These are phyloP conservation scores for Rosa persica DNA, from an alignment of 306 rosid species.

Conservation along the genomic window DNA sequence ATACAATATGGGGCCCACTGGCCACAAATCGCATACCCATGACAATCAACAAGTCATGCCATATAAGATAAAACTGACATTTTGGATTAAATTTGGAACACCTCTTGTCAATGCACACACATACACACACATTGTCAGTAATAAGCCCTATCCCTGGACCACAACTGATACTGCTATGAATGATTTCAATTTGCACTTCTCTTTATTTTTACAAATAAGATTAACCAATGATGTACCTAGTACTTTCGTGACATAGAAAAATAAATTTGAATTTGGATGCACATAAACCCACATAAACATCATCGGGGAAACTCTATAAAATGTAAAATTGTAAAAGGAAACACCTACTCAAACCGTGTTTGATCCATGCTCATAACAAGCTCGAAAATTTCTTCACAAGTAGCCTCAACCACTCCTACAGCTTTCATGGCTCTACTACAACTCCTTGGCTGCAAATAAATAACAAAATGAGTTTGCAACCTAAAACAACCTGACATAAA, in stretches of 20 bases:
- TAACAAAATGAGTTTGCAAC: slow-evolving; percentile 31
- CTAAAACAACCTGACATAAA: slow-evolving; percentile 20
- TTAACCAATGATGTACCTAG: background rate
- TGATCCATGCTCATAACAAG: slow-evolving; percentile 99
- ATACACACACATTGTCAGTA: background rate
- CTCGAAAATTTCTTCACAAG: slow-evolving; percentile 94
- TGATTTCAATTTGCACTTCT: background rate
- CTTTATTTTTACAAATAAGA: background rate
- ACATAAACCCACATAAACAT: background rate
- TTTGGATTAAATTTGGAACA: background rate
- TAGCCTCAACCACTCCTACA: slow-evolving; percentile 97
- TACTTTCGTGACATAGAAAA: background rate
- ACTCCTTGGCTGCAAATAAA: slow-evolving; percentile 88
- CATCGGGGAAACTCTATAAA: slow-evolving; percentile 17
- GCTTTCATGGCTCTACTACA: slow-evolving; percentile 99
- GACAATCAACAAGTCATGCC: background rate
- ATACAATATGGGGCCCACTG: background rate
- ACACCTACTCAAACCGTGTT: slow-evolving; percentile 99
- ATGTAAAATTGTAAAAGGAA: slow-evolving; percentile 31
- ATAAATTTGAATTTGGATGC: background rate
- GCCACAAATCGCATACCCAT: background rate
- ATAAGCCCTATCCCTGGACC: background rate
- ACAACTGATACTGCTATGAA: background rate
- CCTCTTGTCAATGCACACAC: background rate
- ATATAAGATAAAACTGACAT: background rate